Evolutionary conservation across 2,329 filamentous ascomycete species (phyloP), one percentile per base, ranked within the genome.

Genomic region (Macrophomina tecta): DNA sequence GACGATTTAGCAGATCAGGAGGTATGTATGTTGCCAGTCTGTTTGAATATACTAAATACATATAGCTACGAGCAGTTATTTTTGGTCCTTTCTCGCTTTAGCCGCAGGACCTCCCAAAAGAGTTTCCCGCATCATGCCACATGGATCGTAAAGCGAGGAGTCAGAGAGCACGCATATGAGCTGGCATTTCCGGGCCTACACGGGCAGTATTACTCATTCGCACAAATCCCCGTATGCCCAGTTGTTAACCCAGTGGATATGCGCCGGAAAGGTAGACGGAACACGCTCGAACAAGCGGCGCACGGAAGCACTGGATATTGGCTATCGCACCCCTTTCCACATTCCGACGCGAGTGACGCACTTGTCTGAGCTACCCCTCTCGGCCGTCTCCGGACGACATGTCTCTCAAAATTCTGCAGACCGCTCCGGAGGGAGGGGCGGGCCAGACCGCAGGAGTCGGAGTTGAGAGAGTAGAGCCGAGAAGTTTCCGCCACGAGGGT

Each of bases 71-170:
- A 11, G 38, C 38, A 30, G 38, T 23, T 30, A 42, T 32, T 60
- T 48, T 48, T 36, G 16, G 28, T 42, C 28, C 52, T 32, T n/a
- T 32, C 42, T 34, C 40, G 40, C 16, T 34, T 34, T 28, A 40
- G 56, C 34, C 40, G 32, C 56, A 60, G 40, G 16, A 48, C 16
- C 16, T 34, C 36, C 16, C 32, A 46, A 46, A 46, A 40, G 56
- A 46, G 36, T 45, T 48, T 60, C 9, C 40, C 56, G 40, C n/a
- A 45, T 60, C 56, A 60, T 60, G 40, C 40, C 56, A 60, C 40
- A 34, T n/a, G 40, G 16, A 60, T 48, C 40, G n/a, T 40, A 28
- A 40, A 48, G 38, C 34, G 40, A 28, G 56, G 56, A 46, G 40
- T 46, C 16, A 12, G 16, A 16, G 51, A 16, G 30, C 51, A 42